These are phyloP conservation scores for Globisporangium camurandrum DNA, from an alignment of 352 stramenopile genomes.

Conservation along the genomic window DNA sequence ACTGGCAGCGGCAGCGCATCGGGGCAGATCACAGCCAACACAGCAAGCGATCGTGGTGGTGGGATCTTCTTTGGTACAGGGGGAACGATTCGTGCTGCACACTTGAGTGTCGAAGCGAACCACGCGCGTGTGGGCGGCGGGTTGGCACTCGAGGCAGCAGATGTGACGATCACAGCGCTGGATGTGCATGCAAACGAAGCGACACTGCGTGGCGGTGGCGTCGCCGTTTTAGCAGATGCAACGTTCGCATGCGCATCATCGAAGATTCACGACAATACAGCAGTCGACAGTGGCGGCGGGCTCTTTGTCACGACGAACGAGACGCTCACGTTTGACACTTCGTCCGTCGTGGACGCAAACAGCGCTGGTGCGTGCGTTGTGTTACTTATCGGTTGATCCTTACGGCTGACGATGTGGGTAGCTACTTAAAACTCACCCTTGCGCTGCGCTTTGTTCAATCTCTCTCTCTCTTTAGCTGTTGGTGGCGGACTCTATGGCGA, in stretches of 20 bases:
- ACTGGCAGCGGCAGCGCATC: constrained; percentile 7
- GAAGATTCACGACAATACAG: constrained; percentile 19
- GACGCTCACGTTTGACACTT: constrained; percentile 17
- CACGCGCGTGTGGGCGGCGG: constrained; percentile 23
- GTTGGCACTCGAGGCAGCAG: constrained; percentile 17
- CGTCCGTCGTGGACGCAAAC: constrained; percentile 22
- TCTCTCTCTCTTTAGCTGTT: too few species aligned
- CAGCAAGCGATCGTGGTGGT: constrained; percentile 17
- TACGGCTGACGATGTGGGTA: too few species aligned
- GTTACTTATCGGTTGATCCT: too few species aligned
- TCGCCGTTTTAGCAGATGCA: constrained; percentile 26
- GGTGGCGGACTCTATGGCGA: constrained; percentile 28
- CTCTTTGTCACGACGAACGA: constrained; percentile 33
- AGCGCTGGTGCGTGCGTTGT: constrained; percentile 12
- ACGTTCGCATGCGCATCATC: constrained; percentile 13
- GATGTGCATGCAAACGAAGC: constrained; percentile 26
- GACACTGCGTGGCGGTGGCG: constrained; percentile 28
- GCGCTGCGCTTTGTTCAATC: too few species aligned
- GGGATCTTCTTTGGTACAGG: constrained; percentile 17
- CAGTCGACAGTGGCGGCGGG: constrained; percentile 29
- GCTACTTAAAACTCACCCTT: too few species aligned
- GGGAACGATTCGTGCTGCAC: constrained; percentile 6
- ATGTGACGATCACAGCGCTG: constrained; percentile 7
- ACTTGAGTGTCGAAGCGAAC: constrained; percentile 20
- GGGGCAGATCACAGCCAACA: constrained; percentile 26